These are phyloP conservation scores for Pythium apleroticum DNA, from an alignment of 352 stramenopile genomes.

Conservation along the genomic window DNA sequence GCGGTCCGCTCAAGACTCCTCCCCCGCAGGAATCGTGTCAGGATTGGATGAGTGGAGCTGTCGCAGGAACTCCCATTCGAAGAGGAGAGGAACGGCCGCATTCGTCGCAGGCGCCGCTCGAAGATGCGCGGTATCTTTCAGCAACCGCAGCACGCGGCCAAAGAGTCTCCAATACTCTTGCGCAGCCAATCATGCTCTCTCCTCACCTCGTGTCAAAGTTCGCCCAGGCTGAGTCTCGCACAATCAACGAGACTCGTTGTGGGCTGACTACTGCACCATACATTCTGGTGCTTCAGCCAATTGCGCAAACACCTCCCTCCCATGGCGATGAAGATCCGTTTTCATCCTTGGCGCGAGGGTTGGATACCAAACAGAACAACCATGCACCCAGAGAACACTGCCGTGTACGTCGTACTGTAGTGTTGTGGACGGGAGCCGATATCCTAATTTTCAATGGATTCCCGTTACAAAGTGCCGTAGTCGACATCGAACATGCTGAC, in stretches of 20 bases:
- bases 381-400: slow-evolving; percentile 1
- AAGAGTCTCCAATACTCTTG: not conserved
- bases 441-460: slow-evolving; percentile 6
- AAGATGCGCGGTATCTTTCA: slow-evolving; percentile 3
- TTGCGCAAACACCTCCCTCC: slow-evolving; percentile 1
- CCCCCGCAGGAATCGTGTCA: too few relatives aligned
- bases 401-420: not conserved
- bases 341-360: not conserved
- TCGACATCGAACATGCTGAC: not conserved
- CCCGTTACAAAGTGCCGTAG: not conserved
- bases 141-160: not conserved
- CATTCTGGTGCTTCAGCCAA: slow-evolving; percentile 1
- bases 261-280: not conserved
- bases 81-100: not conserved
- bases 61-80: not conserved
- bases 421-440: not conserved
- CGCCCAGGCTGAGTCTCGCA: not conserved
- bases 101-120: not conserved
- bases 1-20: too few relatives aligned
- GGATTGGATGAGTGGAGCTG: slow-evolving; percentile 1
- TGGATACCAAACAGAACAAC: slow-evolving; percentile 7
- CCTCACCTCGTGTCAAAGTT: not conserved
- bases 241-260: not conserved
- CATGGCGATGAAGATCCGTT: not conserved
- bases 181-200: not conserved